Base-by-base conservation (phyloP, 371 early-diverging fungal genomes). In the Apophysomyces ossiformis region DNA sequence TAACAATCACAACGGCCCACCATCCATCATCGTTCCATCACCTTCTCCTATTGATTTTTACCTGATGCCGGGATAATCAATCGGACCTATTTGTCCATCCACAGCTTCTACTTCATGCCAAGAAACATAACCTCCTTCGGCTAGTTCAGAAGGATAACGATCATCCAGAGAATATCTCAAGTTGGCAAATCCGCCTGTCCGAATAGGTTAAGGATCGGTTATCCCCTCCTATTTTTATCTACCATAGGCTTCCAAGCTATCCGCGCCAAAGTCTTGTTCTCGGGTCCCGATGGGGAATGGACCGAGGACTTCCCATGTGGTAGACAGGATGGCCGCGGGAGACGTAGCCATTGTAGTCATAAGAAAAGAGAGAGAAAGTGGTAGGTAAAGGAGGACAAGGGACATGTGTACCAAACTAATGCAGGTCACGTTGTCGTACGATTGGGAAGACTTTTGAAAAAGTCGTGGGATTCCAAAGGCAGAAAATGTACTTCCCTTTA, bases 251-350 rank as follows among this genome's bases (percentile, higher is more conserved):
- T 87, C 87, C 45, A 90, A 66, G 1, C 86, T 86, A 66, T 91
- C 91, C 7, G 83, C 84, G n/a, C 90, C 90, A 63, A 87, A 86
- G 56, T 84, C 83, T 58, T 84, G 85, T 44, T 89, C 90, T 11
- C 90, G 78, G 69, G 86, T 85, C 5, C 90, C 90, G 12, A 84
- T 79, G 8, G 91, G 86, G 65, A 89, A 90, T 0, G 89, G 89
- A 9, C 90, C 90, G 1, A 90, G 76, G 4, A 83, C 74, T 77
- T 82, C 67, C 77, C 77, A 76, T 15, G 57, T 66, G 1, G 7
- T 38, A 12, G 26, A 38, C 2, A 63, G 57, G 0, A 26, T 35
- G 26, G 61, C 32, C 32, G 32, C 32, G 3, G 32, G 32, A 3
- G 32, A 26, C 32, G 32, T 26, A 26, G 32, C 32, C 32, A 26